Evolutionary conservation across 257 asterid genomes (phyloP).

Genomic region (Echites panduratus): DNA sequence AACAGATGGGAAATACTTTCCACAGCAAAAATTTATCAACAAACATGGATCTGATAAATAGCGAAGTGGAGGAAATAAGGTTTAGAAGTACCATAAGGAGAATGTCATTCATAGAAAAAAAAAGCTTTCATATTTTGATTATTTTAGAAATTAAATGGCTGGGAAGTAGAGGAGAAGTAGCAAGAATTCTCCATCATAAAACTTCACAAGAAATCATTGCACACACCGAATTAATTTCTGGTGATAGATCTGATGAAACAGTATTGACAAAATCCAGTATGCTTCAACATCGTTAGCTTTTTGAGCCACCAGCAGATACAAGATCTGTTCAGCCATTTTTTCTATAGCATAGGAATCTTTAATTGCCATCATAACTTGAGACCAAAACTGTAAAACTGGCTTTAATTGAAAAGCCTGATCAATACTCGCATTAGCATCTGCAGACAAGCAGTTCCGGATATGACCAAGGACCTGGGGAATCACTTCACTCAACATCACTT

Average conservation of each 20-base stretch:
- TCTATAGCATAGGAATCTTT: slow-evolving; percentile 82
- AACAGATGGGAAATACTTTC: slow-evolving; percentile 86
- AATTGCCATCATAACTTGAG: slow-evolving; percentile 67
- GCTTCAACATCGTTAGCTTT: slow-evolving; percentile 63
- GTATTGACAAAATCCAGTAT: slow-evolving; percentile 82
- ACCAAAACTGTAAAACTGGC: slow-evolving; percentile 69
- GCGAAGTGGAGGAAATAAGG: slow-evolving; percentile 10
- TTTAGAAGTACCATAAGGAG: neutral
- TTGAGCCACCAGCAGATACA: slow-evolving; percentile 61
- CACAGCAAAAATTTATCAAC: slow-evolving; percentile 79
- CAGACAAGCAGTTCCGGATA: slow-evolving; percentile 39
- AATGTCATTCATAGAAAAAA: neutral
- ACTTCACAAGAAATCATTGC: slow-evolving; percentile 13
- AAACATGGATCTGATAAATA: slow-evolving; percentile 65
- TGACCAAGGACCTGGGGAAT: slow-evolving; percentile 52
- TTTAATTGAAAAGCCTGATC: slow-evolving; percentile 37
- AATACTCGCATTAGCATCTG: slow-evolving; percentile 33
- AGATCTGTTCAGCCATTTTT: slow-evolving; percentile 80
- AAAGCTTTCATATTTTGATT: neutral
- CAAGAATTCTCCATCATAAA: slow-evolving; percentile 12
- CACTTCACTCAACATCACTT: slow-evolving; percentile 65
- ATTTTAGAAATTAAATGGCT: neutral
- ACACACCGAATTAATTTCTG: slow-evolving; percentile 51
- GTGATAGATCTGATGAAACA: slow-evolving; percentile 51
- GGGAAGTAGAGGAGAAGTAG: neutral